Evolutionary conservation across 2,329 filamentous ascomycete genomes (phyloP).

Genomic region (Lecanicillium sp.): DNA sequence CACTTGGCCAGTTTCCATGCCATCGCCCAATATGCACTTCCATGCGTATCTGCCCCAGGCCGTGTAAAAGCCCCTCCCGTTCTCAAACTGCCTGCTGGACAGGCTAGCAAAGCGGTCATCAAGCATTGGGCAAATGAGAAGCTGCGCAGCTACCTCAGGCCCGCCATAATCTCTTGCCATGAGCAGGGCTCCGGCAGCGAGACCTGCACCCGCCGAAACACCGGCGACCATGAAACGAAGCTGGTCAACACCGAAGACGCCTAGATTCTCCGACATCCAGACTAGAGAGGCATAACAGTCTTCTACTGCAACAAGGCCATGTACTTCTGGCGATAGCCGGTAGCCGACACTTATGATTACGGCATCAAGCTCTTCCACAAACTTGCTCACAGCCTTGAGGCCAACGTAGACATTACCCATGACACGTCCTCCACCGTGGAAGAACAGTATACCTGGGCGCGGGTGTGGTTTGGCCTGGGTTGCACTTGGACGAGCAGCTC

Average conservation of each 20-base stretch:
- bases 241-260: constrained; percentile 31
- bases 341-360: constrained; percentile 18
- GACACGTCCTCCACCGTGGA: constrained; percentile 16
- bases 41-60: constrained; percentile 29
- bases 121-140: constrained; percentile 39
- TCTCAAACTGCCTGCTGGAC: constrained; percentile 22
- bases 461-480: too few species aligned
- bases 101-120: constrained; percentile 31
- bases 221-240: constrained; percentile 31
- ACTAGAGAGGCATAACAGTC: constrained; percentile 21
- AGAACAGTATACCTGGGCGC: constrained; percentile 14
- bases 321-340: constrained; percentile 17
- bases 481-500: too few species aligned
- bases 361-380: too few species aligned
- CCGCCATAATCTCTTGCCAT: constrained; percentile 26
- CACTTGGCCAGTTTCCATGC: constrained; percentile 23
- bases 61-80: constrained; percentile 11
- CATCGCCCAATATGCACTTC: constrained; percentile 21
- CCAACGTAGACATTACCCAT: constrained; percentile 16
- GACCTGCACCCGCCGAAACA: constrained; percentile 33
- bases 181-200: constrained; percentile 30
- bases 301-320: constrained; percentile 14
- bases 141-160: constrained; percentile 26
- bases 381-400: too few species aligned
- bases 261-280: constrained; percentile 29